Evolutionary conservation across 345 rosid species (phyloP).

Genomic region (Geranium brycei): DNA sequence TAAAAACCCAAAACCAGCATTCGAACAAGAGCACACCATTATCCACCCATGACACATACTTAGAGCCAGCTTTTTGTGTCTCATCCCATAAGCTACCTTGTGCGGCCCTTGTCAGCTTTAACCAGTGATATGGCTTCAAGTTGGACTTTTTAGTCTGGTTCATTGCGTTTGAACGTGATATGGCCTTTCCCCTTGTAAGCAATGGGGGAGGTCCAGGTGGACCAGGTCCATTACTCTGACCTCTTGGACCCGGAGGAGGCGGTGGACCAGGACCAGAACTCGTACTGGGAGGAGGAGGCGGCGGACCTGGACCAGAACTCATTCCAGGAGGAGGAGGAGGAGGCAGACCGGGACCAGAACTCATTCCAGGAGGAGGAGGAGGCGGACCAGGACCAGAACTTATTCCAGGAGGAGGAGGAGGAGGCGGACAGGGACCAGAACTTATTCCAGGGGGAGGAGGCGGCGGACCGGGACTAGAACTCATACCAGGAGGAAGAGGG

Average conservation of each 20-base stretch:
- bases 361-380: slow-evolving; percentile 18
- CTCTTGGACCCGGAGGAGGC: no score
- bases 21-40: no score
- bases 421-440: no score
- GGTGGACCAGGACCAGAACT: slow-evolving; percentile 22
- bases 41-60: no score
- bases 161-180: no score
- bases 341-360: slow-evolving; percentile 1
- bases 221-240: no score
- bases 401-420: slow-evolving; percentile 41
- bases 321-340: not conserved
- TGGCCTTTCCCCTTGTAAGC: no score
- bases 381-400: slow-evolving; percentile 13
- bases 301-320: not conserved
- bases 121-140: slow-evolving; percentile 79
- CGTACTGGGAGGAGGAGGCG: slow-evolving; percentile 17
- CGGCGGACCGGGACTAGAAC: slow-evolving; percentile 18
- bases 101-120: slow-evolving; percentile 67
- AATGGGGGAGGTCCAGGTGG: no score
- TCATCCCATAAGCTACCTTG: slow-evolving; percentile 88
- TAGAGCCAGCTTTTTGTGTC: slow-evolving; percentile 22
- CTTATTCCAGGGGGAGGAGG: slow-evolving; percentile 20
- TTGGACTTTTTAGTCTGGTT: slow-evolving; percentile 44
- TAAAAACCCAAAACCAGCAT: no score
- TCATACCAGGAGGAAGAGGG: slow-evolving; percentile 35